Evolutionary conservation across 1,284 basidiomycete species (phyloP), one percentile per base, ranked within the genome.

Genomic region (Ustilago tritici): DNA sequence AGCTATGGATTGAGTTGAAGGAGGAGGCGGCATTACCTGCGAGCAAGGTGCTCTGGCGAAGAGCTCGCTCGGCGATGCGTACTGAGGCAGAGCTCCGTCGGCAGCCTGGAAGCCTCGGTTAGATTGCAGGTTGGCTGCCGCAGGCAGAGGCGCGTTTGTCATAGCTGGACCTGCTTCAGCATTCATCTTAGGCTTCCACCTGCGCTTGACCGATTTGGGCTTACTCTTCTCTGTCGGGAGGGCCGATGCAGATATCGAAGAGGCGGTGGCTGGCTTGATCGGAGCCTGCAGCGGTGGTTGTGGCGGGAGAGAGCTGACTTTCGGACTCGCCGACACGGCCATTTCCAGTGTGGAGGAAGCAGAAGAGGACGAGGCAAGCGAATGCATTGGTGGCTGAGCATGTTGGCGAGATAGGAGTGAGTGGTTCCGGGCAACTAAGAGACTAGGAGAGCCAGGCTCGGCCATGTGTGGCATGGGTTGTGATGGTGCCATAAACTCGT

Each of bases 361-460:
- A 8, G 61, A 56, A 10, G 61, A 55, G 2, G 62, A 35, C 19
- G 55, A 15, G 9, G 50, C 36, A 5, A 56, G 34, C 35, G 56
- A 38, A n/a, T 46, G 70, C 15, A 38, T 4, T 8, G 57, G 17
- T 19, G 46, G 54, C 19, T 64, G 57, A 57, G 40, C 54, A 49
- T 67, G 28, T 15, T 65, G 61, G 1, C 54, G 61, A 6, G 59
- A 56, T n/a, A 57, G 36, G 31, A 58, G 34, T 17, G 59, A 14
- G 6, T 64, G 49, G 10, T 68, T 65, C 12, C 62, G 56, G 19
- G 70, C 70, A 11, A 72, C 53, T 2, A 57, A 36, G 41, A 72
- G n/a, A n/a, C 65, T 72, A 4, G 70, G 70, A 40, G 70, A 72
- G 46, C 65, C 61, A 9, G 70, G 70, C 15, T 67, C 65, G 6